Conservation (phyloP, 768 basidiomycete species). For the Agaricus blazei region DNA sequence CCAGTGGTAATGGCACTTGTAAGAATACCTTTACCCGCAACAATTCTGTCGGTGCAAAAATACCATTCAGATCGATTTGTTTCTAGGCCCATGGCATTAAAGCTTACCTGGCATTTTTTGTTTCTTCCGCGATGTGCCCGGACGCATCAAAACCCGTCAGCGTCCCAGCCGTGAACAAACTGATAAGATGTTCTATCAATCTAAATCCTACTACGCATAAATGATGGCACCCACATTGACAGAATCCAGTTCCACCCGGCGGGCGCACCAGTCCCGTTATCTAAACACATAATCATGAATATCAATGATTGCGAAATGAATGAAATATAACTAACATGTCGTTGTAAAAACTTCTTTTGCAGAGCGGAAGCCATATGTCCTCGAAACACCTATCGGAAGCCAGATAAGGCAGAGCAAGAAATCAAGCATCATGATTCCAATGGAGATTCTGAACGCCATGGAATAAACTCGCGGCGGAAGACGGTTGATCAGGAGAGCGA, state of each 20-base stretch:
- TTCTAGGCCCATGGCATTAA: neutral
- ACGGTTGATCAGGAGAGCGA: slow-evolving; percentile 81
- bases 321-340: slow-evolving; percentile 51
- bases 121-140: slow-evolving; percentile 87
- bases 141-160: slow-evolving; percentile 90
- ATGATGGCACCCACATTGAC: slow-evolving; percentile 52
- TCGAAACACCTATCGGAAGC: slow-evolving; percentile 88
- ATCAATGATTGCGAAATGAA: neutral
- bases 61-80: no score
- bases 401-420: slow-evolving; percentile 86
- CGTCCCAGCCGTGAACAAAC: slow-evolving; percentile 83
- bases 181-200: slow-evolving; percentile 20
- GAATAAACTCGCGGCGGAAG: slow-evolving; percentile 76
- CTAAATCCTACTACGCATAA: neutral
- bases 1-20: slow-evolving; percentile 75
- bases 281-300: no score
- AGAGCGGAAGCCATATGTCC: slow-evolving; percentile 84
- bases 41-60: slow-evolving; percentile 38
- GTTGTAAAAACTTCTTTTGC: slow-evolving; percentile 80
- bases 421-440: slow-evolving; percentile 76
- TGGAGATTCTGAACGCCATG: slow-evolving; percentile 68
- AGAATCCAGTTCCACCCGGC: slow-evolving; percentile 90
- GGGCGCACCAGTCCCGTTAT: slow-evolving; percentile 71
- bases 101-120: slow-evolving; percentile 66
- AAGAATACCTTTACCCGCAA: slow-evolving; percentile 81